Conservation (phyloP, 2,329 filamentous ascomycete genomes). For the Trichothecium roseum region DNA sequence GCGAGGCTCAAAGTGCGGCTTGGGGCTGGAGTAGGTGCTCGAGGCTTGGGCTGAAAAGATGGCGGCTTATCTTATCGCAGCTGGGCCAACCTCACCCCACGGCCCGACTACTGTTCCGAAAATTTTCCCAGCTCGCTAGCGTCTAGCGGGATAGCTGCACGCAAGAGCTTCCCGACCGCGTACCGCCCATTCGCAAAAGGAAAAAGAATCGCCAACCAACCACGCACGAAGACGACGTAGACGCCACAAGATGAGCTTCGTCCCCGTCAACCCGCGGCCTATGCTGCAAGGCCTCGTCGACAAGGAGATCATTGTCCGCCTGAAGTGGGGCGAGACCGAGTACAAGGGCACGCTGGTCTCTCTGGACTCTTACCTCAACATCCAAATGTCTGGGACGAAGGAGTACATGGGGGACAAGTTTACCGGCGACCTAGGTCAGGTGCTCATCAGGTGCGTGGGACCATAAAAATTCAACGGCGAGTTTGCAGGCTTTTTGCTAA, state of each 20-base stretch:
- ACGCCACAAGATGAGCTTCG: conserved; percentile 46
- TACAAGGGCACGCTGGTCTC: conserved; percentile 91
- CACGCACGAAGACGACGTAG: conserved; percentile 1
- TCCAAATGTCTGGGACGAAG: conserved; percentile 82
- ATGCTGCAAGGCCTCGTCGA: conserved; percentile 92
- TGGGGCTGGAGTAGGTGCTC: too few species aligned
- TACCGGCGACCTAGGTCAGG: conserved; percentile 76
- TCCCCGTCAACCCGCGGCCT: conserved; percentile 92
- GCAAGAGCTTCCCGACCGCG: too few species aligned
- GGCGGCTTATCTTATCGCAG: too few species aligned
- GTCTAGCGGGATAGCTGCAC: too few species aligned
- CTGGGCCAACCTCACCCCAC: too few species aligned
- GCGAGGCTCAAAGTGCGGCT: too few species aligned
- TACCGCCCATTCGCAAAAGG: too few species aligned
- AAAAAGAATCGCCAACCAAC: neutral
- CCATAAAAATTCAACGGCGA: neutral
- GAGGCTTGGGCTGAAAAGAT: too few species aligned
- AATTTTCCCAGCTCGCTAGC: too few species aligned
- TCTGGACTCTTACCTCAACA: conserved; percentile 98
- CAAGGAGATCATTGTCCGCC: conserved; percentile 78
- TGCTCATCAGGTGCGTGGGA: conserved; percentile 75
- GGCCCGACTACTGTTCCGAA: too few species aligned
- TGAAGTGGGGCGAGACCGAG: conserved; percentile 97
- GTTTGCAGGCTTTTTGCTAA: neutral
- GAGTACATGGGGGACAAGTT: conserved; percentile 86